Conservation (phyloP, 257 asterid species). For the Paraleonurus japonicus region DNA sequence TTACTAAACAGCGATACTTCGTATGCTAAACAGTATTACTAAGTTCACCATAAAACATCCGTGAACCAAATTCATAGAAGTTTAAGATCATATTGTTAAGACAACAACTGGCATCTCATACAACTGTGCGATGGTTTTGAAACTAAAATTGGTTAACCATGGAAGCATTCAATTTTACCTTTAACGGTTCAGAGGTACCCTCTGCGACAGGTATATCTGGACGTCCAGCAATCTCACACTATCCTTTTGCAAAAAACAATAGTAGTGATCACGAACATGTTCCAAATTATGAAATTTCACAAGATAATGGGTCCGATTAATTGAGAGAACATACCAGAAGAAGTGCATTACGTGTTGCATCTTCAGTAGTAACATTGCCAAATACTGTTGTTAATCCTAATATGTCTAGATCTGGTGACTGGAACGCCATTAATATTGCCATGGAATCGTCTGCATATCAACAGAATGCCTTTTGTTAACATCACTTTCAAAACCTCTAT, state of each 20-base stretch:
- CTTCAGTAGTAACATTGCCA: conserved; percentile 80
- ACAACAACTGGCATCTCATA: background rate
- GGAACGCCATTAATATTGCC: conserved; percentile 96
- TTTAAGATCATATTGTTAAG: background rate
- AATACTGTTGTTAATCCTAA: conserved; percentile 88
- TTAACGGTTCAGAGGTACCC: conserved; percentile 78
- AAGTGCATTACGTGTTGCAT: conserved; percentile 86
- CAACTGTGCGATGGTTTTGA: background rate
- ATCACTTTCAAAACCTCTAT: too few species aligned
- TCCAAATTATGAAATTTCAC: conserved; percentile 18
- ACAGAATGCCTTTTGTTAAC: conserved; percentile 7
- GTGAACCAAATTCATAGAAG: background rate
- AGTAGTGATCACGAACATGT: conserved; percentile 50
- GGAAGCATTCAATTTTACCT: conserved; percentile 46
- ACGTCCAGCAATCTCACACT: conserved; percentile 99
- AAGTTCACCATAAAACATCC: background rate
- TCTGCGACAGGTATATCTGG: conserved; percentile 87
- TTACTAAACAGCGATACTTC: background rate
- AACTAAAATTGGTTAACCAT: background rate
- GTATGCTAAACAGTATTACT: background rate
- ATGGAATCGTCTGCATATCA: conserved; percentile 75
- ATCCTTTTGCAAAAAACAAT: conserved; percentile 72
- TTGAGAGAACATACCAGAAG: conserved; percentile 63
- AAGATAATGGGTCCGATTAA: conserved; percentile 11
- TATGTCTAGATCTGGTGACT: conserved; percentile 72